Conservation (phyloP, 352 stramenopile species). For the Aphanomyces astaci region DNA sequence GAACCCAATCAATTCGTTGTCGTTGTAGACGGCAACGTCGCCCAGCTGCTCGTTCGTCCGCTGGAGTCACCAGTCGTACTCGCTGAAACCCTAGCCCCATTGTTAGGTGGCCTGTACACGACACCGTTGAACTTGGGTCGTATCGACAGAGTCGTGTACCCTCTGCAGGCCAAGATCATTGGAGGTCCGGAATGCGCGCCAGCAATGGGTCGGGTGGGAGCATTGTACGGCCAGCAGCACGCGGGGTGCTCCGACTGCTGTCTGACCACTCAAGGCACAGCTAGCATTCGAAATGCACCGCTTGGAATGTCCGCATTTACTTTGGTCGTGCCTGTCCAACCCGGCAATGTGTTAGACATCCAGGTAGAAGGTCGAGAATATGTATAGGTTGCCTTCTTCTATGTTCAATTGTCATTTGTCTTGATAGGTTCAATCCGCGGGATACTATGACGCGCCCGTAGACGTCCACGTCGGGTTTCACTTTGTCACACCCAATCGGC, state of each 20-base stretch:
- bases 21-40: not conserved
- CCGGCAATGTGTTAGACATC: conserved; percentile 6
- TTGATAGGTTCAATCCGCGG: conserved; percentile 30
- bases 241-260: conserved; percentile 60
- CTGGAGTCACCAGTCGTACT: conserved; percentile 28
- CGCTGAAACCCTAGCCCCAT: conserved; percentile 29
- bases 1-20: too few relatives aligned
- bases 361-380: not conserved
- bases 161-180: conserved; percentile 57
- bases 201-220: conserved; percentile 40
- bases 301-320: conserved; percentile 37
- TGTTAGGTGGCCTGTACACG: conserved; percentile 32
- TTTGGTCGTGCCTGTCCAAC: conserved; percentile 28
- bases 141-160: conserved; percentile 36
- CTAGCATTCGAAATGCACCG: conserved; percentile 2
- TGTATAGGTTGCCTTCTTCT: not conserved
- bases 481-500: conserved; percentile 57
- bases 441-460: conserved; percentile 48
- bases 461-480: conserved; percentile 71
- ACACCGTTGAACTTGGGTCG: conserved; percentile 33
- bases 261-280: conserved; percentile 32
- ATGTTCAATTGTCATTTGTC: not conserved
- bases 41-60: not conserved
- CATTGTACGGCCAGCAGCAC: conserved; percentile 40
- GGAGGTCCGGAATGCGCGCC: conserved; percentile 51